Evolutionary conservation across 2,329 filamentous ascomycete genomes (phyloP).

Genomic region (Alternaria arbusti): DNA sequence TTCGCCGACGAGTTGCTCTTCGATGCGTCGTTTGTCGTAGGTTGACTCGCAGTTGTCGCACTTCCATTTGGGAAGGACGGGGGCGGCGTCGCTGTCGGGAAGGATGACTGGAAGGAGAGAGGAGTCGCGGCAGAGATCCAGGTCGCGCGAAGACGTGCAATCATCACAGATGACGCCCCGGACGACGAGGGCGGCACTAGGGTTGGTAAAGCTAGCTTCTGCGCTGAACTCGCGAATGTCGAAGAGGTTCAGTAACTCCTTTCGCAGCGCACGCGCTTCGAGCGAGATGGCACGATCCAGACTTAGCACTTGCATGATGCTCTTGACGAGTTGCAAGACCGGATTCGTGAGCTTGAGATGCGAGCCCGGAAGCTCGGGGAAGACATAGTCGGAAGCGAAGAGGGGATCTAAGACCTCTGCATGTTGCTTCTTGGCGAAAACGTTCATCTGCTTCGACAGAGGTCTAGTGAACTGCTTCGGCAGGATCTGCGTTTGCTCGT

Average conservation of each 20-base stretch:
- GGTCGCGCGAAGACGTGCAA: slow-evolving; percentile 85
- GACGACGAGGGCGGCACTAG: slow-evolving; percentile 75
- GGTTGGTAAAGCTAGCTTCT: slow-evolving; percentile 87
- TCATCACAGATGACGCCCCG: slow-evolving; percentile 83
- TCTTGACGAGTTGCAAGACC: slow-evolving; percentile 88
- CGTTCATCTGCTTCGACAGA: slow-evolving; percentile 84
- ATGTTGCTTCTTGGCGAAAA: slow-evolving; percentile 83
- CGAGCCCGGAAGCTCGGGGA: slow-evolving; percentile 79
- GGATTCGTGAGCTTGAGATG: slow-evolving; percentile 71
- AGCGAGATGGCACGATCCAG: slow-evolving; percentile 90
- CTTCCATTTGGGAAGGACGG: slow-evolving; percentile 70
- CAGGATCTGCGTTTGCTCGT: slow-evolving; percentile 70
- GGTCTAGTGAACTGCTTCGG: slow-evolving; percentile 87
- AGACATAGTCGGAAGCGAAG: slow-evolving; percentile 83
- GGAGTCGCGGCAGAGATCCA: slow-evolving; percentile 91
- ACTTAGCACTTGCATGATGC: slow-evolving; percentile 87
- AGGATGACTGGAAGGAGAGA: slow-evolving; percentile 69
- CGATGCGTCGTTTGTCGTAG: slow-evolving; percentile 79
- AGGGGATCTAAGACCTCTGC: slow-evolving; percentile 89
- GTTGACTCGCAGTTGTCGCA: slow-evolving; percentile 78
- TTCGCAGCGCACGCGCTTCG: slow-evolving; percentile 85
- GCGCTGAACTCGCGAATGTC: slow-evolving; percentile 93
- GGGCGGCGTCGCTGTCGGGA: slow-evolving; percentile 37
- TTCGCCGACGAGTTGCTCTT: slow-evolving; percentile 79
- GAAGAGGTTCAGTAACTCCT: slow-evolving; percentile 87